Evolutionary conservation across 345 rosid genomes (phyloP), one percentile per base, ranked within the genome.

Genomic region (Citrus reticulata): DNA sequence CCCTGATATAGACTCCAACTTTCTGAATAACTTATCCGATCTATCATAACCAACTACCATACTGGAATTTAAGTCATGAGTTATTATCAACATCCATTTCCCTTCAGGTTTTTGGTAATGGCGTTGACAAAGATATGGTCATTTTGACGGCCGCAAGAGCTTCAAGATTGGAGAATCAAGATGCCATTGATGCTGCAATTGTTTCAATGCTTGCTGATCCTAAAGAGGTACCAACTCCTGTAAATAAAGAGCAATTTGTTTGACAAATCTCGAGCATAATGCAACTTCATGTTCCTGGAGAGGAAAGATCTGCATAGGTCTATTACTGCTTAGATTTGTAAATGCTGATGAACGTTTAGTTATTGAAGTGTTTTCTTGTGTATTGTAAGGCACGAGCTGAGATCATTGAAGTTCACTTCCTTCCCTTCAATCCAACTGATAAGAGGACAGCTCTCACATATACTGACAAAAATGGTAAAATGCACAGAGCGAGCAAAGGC

Each of bases 401-500:
- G 60, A 92, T 93, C 73, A 81, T 85, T 27, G 98, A 95, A 85
- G 90, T 95, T 68, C 98, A 95, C 89, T 93, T 95, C 85, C 98
- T 95, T 83, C 99, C 98, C 34, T 93, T 92, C 75, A 95, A 92
- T 88, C 99, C 96, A 68, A 92, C 99, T 46, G 95, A 95, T 68
- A 95, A 94, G 86, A 90, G 97, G 87, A 95, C 99, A 60, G 95
- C 97, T 39, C 86, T 95, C 34, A 90, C 98, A 8, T 95, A 89
- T 90, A 6, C 86, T 27, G 99, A 93, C 69, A 85, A 82, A 67
- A 73, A 80, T 62, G 93, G 95, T 51, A 87, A 87, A 68, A 89
- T 92, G 99, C 93, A 93, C 71, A 85, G 98, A 68, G 93, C 87
- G 68, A 95, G 97, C 93, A 95, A 95, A 93, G 99, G 99, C 62